Percentiles rank a stretch among this genome's conserved stretches.
phyloP scores from a whole-genome alignment of 768 basidiomycete genomes.

The Pleurotus ostreatus region DNA sequence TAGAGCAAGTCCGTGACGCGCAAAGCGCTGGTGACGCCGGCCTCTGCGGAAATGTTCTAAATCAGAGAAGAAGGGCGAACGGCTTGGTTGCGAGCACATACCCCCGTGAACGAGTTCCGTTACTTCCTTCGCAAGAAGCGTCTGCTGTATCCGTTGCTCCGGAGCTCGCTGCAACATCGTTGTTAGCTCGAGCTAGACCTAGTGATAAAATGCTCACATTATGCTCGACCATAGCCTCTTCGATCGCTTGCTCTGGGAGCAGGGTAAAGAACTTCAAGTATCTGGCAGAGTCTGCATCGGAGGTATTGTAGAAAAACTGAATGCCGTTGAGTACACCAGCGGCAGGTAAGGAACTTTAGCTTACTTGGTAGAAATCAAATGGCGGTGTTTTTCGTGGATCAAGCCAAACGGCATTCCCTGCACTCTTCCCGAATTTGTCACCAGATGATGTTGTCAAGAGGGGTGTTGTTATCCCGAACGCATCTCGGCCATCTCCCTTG shows the following conservation, averaged over 20 bases:
- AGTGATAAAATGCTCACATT: slow-evolving; percentile 29
- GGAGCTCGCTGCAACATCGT: slow-evolving; percentile 29
- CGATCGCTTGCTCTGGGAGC: slow-evolving; percentile 54
- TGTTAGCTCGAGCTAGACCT: background rate
- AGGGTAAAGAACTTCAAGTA: slow-evolving; percentile 85
- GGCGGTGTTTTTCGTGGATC: slow-evolving; percentile 74
- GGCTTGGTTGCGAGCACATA: slow-evolving; percentile 20
- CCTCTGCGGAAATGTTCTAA: slow-evolving; percentile 22
- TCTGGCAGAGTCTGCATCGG: slow-evolving; percentile 75
- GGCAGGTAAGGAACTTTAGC: slow-evolving; percentile 8
- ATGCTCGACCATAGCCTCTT: slow-evolving; percentile 55
- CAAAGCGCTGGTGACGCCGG: slow-evolving; percentile 35
- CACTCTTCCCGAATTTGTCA: slow-evolving; percentile 96
- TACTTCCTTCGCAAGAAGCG: slow-evolving; percentile 47
- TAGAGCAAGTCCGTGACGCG: slow-evolving; percentile 43
- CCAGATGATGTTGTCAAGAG: slow-evolving; percentile 85
- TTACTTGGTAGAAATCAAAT: slow-evolving; percentile 93
- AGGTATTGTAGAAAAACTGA: slow-evolving; percentile 85
- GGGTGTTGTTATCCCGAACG: slow-evolving; percentile 90
- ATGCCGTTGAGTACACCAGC: background rate
- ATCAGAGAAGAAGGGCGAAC: slow-evolving; percentile 2
- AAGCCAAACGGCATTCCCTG: slow-evolving; percentile 94
- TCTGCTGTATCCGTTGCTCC: slow-evolving; percentile 42
- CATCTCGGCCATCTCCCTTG: slow-evolving; percentile 27
- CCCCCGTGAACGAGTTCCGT: slow-evolving; percentile 45